These are phyloP conservation scores for Prillingera fragicola DNA, from an alignment of 1,284 basidiomycete genomes.

Conservation along the genomic window DNA sequence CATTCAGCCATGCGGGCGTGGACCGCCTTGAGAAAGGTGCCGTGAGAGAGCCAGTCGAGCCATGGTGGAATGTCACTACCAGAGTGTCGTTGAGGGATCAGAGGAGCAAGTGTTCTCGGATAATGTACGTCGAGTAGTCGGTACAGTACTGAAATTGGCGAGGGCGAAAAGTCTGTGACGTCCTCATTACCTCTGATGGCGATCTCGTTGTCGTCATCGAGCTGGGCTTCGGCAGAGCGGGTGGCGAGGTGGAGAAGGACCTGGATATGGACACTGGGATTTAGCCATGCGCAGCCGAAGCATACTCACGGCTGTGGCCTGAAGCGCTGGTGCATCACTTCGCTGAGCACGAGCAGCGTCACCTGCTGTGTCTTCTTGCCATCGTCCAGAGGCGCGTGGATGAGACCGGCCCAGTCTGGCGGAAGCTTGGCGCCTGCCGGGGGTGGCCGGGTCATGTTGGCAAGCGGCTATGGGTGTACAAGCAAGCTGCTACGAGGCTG, in stretches of 20 bases:
- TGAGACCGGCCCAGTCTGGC: too few species aligned
- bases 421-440: too few species aligned
- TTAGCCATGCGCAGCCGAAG: neutral
- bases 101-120: constrained; percentile 7
- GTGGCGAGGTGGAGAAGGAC: constrained; percentile 27
- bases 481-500: too few species aligned
- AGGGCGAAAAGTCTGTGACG: constrained; percentile 1
- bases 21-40: constrained; percentile 10
- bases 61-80: constrained; percentile 1
- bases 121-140: constrained; percentile 14
- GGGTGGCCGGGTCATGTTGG: too few species aligned
- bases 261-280: constrained; percentile 29
- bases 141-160: constrained; percentile 20
- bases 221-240: neutral
- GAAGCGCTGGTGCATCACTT: neutral
- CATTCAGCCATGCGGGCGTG: constrained; percentile 13
- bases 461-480: too few species aligned
- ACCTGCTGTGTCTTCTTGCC: neutral
- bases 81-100: constrained; percentile 9
- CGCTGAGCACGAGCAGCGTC: neutral
- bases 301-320: constrained; percentile 1
- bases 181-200: too few species aligned
- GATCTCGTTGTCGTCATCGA: too few species aligned
- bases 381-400: too few species aligned
- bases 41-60: constrained; percentile 6